phyloP scores from a whole-genome alignment of 2,329 filamentous ascomycete genomes.

The Alternaria ethzedia region DNA sequence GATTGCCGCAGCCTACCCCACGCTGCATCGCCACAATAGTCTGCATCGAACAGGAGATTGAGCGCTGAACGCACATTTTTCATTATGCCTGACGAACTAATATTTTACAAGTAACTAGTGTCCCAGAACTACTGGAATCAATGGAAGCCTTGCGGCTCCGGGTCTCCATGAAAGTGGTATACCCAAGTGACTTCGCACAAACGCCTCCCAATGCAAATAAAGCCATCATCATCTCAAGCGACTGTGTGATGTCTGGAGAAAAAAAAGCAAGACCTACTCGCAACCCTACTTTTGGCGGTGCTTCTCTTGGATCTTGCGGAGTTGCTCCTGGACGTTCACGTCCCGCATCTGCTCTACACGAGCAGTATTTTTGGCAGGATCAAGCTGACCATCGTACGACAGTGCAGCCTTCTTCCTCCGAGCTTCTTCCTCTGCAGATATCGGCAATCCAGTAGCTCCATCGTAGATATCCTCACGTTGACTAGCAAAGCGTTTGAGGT shows the following conservation, averaged over 20 bases:
- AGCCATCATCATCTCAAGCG: background rate
- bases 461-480: constrained; percentile 90
- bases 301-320: constrained; percentile 70
- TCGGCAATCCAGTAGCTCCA: constrained; percentile 67
- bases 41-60: background rate
- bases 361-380: constrained; percentile 62
- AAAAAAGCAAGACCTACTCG: constrained; percentile 2
- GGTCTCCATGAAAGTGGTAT: background rate
- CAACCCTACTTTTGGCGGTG: constrained; percentile 28
- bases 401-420: constrained; percentile 77
- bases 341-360: constrained; percentile 60
- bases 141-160: background rate
- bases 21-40: background rate
- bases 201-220: constrained; percentile 17
- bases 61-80: background rate
- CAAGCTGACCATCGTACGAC: constrained; percentile 69
- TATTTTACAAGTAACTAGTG: background rate
- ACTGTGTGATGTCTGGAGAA: background rate
- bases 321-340: constrained; percentile 82
- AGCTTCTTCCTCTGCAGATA: constrained; percentile 75
- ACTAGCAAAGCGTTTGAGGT: constrained; percentile 91
- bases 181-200: constrained; percentile 3
- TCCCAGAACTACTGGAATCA: background rate
- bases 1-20: background rate
- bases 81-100: background rate